A percentile compares a stretch with the other conserved stretches of the same genome.
Conservation (phyloP, 2,329 filamentous ascomycete genomes). For the Nigrospora sphaerica region DNA sequence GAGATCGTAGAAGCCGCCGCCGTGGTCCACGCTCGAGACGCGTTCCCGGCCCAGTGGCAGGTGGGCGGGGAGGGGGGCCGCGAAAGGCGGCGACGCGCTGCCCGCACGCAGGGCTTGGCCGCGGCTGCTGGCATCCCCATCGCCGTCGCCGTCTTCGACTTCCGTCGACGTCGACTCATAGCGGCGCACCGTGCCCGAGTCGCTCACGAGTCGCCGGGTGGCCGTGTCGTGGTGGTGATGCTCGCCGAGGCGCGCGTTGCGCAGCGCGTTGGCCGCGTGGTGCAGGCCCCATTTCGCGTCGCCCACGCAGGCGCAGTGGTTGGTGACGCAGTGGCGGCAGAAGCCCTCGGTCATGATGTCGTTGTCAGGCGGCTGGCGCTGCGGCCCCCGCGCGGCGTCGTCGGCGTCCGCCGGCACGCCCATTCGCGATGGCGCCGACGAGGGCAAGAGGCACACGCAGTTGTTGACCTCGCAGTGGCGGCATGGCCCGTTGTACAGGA, state of each 20-base stretch:
- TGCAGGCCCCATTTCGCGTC: slow-evolving; percentile 2
- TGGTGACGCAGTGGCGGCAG: slow-evolving; percentile 4
- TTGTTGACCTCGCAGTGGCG: slow-evolving; percentile 1
- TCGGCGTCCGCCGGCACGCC: too few relatives aligned
- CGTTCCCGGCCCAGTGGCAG: not conserved
- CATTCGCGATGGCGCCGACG: not conserved
- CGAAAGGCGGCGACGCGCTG: not conserved
- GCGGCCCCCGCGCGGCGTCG: too few relatives aligned
- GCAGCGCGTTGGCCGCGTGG: not conserved
- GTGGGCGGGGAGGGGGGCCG: not conserved
- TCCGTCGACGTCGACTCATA: not conserved
- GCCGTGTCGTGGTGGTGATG: not conserved
- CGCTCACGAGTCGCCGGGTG: not conserved
- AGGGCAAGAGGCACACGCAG: not conserved
- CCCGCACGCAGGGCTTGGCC: too few relatives aligned
- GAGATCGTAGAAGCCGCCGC: not conserved
- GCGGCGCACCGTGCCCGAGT: not conserved
- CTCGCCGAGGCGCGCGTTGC: not conserved
- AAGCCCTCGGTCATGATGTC: slow-evolving; percentile 3
- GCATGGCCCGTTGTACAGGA: slow-evolving; percentile 3
- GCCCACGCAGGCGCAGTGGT: slow-evolving; percentile 1
- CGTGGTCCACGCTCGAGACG: not conserved
- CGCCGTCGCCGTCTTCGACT: not conserved
- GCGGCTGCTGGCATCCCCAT: not conserved
- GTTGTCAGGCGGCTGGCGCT: too few relatives aligned